phyloP scores from a whole-genome alignment of 163 green algal genomes.

The Smithsoniella earleae region DNA sequence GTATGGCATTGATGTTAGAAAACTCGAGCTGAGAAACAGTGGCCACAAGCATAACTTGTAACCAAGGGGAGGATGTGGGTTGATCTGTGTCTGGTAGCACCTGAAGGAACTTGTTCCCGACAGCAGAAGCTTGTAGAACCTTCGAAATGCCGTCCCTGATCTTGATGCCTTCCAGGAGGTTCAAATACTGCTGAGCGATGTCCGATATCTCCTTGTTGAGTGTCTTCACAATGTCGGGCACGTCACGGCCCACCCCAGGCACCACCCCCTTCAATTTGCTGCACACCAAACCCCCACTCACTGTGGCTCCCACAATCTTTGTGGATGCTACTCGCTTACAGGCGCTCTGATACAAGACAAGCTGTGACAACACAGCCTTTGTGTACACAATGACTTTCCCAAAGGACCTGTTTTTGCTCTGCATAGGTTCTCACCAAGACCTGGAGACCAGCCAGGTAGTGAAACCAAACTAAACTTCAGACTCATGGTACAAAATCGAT shows the following conservation, averaged over 20 bases:
- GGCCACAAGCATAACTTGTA: too few species aligned
- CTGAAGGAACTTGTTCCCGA: conserved; percentile 88
- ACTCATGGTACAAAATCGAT: background rate
- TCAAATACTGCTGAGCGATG: conserved; percentile 46
- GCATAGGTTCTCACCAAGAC: too few species aligned
- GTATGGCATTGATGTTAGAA: too few species aligned
- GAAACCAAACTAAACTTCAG: too few species aligned
- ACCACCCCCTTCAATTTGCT: conserved; percentile 31
- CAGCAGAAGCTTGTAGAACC: conserved; percentile 67
- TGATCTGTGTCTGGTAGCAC: too few species aligned
- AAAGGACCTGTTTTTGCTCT: too few species aligned
- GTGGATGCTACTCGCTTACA: background rate
- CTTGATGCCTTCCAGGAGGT: conserved; percentile 64
- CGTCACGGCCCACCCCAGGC: background rate
- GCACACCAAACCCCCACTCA: conserved; percentile 31
- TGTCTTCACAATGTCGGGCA: conserved; percentile 38
- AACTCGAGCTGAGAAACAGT: too few species aligned
- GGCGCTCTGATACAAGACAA: background rate
- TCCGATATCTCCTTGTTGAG: conserved; percentile 25
- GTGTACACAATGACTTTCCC: background rate
- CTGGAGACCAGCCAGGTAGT: too few species aligned
- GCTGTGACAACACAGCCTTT: background rate
- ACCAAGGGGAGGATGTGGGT: too few species aligned
- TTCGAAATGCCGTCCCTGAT: conserved; percentile 69
- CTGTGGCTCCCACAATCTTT: background rate